A percentile compares a stretch with the other conserved stretches of the same genome.
Conservation (phyloP, 345 rosid genomes). For the Citrus sinensis region DVS_A1.0 CM039161.1:20781501-20782000, state of each 20-base stretch:
- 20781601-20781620: background rate
- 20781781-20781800: background rate
- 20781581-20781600: background rate
- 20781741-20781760: slow-evolving; percentile 44
- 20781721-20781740: slow-evolving; percentile 50
- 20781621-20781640: background rate
- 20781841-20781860: slow-evolving; percentile 51
- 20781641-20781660: background rate
- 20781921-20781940: slow-evolving; percentile 42
- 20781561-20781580: slow-evolving; percentile 45
- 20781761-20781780: slow-evolving; percentile 53
- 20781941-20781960: background rate
- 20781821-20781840: slow-evolving; percentile 43
- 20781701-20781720: background rate
- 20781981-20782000: background rate
- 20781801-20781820: slow-evolving; percentile 31
- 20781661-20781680: too few species aligned
- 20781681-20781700: background rate
- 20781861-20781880: slow-evolving; percentile 48
- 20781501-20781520: slow-evolving; percentile 46
- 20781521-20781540: slow-evolving; percentile 44
- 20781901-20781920: slow-evolving; percentile 51
- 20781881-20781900: slow-evolving; percentile 55
- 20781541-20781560: slow-evolving; percentile 36
- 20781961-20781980: background rate